phyloP scores from a whole-genome alignment of 1,284 basidiomycete genomes.

The Rhodotorula sp. region DNA sequence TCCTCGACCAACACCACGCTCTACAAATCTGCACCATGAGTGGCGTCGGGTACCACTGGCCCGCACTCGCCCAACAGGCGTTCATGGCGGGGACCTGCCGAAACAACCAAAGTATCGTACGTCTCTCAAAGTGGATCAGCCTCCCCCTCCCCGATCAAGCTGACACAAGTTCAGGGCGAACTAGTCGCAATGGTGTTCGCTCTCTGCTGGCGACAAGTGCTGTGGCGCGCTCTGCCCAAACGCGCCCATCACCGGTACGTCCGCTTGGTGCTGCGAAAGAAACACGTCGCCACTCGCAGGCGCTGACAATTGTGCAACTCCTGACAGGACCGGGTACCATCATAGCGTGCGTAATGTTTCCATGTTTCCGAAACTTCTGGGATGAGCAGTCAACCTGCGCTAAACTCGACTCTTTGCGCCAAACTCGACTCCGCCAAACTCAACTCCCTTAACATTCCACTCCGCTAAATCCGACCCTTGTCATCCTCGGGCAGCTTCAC shows the following conservation, averaged over 20 bases:
- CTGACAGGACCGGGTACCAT: constrained; percentile 22
- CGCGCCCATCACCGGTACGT: neutral
- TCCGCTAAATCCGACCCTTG: too few relatives aligned
- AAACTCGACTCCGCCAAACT: neutral
- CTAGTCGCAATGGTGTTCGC: constrained; percentile 23
- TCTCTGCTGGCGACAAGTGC: neutral
- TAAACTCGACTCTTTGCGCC: neutral
- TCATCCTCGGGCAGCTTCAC: neutral
- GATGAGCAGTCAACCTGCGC: neutral
- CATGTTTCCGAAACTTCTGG: too few relatives aligned
- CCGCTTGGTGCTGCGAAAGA: neutral
- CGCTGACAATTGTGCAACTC: neutral
- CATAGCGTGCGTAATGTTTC: constrained; percentile 19
- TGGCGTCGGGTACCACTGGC: constrained; percentile 16
- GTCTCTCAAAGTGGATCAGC: neutral
- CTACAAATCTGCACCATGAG: neutral
- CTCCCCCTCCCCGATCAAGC: neutral
- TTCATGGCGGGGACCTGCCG: constrained; percentile 16
- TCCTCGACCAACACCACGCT: neutral
- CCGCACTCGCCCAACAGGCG: constrained; percentile 10
- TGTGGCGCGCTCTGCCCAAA: constrained; percentile 2
- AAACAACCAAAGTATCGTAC: constrained; percentile 17
- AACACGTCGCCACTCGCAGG: neutral
- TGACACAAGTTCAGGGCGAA: neutral
- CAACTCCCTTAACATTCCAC: neutral